A percentile compares a stretch with the other conserved stretches of the same genome.
These are phyloP conservation scores for Bodo saltans DNA, from an alignment of 78 protist species.

Conservation along the genomic window DNA sequence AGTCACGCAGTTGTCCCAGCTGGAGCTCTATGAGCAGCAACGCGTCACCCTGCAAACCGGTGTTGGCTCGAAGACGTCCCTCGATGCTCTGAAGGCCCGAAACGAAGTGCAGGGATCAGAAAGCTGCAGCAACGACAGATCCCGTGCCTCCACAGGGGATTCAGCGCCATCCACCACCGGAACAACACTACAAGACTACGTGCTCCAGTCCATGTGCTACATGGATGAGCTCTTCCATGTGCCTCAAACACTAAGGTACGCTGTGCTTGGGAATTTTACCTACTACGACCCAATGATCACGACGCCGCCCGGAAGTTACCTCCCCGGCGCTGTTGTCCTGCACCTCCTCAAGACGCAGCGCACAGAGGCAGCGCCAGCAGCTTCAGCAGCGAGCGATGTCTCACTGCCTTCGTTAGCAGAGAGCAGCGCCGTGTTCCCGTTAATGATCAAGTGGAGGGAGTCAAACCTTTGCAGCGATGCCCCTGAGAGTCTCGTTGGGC, in stretches of 20 bases:
- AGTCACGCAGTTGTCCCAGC: too few species aligned
- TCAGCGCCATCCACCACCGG: too few species aligned
- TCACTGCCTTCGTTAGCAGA: not conserved
- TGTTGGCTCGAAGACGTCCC: too few species aligned
- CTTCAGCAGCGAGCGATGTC: not conserved
- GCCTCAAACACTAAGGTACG: slow-evolving; percentile 22
- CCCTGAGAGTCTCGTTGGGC: too few species aligned
- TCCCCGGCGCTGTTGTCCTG: not conserved
- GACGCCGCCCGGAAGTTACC: slow-evolving; percentile 41
- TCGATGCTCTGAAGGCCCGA: too few species aligned
- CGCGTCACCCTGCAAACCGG: too few species aligned
- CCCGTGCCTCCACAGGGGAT: too few species aligned
- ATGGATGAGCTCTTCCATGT: slow-evolving; percentile 60
- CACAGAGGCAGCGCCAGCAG: not conserved
- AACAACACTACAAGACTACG: too few species aligned
- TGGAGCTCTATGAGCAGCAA: too few species aligned
- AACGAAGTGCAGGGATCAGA: too few species aligned
- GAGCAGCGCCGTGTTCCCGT: not conserved
- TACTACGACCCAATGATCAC: slow-evolving; percentile 50
- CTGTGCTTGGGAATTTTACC: not conserved
- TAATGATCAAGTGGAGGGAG: not conserved
- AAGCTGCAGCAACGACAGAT: too few species aligned
- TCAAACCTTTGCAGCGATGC: not conserved
- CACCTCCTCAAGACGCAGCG: not conserved
- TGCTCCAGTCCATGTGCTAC: too few species aligned